Evolutionary conservation across 768 basidiomycete species (phyloP).

Genomic region (Baorangia bicolor): DNA sequence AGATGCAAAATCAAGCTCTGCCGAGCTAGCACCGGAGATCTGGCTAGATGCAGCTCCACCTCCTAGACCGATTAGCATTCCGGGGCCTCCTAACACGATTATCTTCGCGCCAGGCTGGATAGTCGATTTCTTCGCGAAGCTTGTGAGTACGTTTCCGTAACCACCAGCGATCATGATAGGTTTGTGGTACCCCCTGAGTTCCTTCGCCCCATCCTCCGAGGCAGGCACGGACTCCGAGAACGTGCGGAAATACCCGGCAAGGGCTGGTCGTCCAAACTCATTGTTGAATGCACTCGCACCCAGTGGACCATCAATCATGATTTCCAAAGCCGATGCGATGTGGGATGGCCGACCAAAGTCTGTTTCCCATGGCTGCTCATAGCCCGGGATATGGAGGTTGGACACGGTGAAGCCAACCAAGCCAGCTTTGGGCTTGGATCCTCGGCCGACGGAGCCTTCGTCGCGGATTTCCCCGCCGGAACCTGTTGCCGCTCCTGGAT

Average conservation of each 20-base stretch:
- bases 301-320: conserved; percentile 96
- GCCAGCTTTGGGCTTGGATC: conserved; percentile 96
- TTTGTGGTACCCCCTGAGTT: conserved; percentile 96
- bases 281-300: conserved; percentile 98
- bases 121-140: conserved; percentile 73
- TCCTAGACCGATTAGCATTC: conserved; percentile 93
- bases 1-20: conserved; percentile 94
- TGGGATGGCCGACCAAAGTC: conserved; percentile 89
- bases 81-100: conserved; percentile 92
- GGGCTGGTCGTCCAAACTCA: conserved; percentile 93
- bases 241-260: conserved; percentile 93
- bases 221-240: conserved; percentile 78
- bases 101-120: conserved; percentile 85
- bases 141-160: conserved; percentile 86
- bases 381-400: conserved; percentile 90
- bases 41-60: conserved; percentile 97
- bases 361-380: conserved; percentile 92
- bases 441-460: conserved; percentile 93
- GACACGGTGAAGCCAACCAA: conserved; percentile 91
- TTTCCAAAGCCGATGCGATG: conserved; percentile 90
- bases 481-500: conserved; percentile 97
- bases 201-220: conserved; percentile 45
- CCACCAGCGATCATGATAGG: conserved; percentile 99
- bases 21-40: conserved; percentile 85
- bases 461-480: conserved; percentile 99